phyloP scores from a whole-genome alignment of 73 alveolate species.

The Vitrella brassicaformis region DNA sequence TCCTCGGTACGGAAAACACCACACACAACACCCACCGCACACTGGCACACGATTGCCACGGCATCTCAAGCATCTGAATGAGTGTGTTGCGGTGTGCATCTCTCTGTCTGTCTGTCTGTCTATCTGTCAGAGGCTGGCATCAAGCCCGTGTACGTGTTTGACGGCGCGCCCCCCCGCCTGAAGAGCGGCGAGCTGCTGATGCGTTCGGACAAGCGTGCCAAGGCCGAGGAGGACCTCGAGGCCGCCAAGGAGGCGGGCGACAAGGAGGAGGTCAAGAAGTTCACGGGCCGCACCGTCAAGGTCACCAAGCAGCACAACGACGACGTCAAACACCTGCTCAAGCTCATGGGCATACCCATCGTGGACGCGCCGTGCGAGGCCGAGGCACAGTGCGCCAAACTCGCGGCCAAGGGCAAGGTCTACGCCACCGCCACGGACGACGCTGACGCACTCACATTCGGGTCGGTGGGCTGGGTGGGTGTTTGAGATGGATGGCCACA shows the following conservation, averaged over 20 bases:
- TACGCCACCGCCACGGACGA: constrained; percentile 85
- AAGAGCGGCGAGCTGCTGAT: constrained; percentile 46
- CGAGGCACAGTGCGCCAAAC: constrained; percentile 80
- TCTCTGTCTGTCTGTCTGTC: too few species aligned
- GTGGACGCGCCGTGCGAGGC: constrained; percentile 91
- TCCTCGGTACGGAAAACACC: constrained; percentile 27
- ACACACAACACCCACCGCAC: not conserved
- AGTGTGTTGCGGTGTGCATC: too few species aligned
- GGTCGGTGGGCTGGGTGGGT: constrained; percentile 65
- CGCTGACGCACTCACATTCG: constrained; percentile 85
- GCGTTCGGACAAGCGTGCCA: constrained; percentile 46
- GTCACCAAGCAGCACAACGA: constrained; percentile 56
- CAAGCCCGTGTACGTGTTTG: constrained; percentile 71
- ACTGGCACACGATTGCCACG: too few species aligned
- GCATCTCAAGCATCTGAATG: too few species aligned
- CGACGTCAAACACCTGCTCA: constrained; percentile 56
- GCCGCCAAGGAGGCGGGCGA: constrained; percentile 81
- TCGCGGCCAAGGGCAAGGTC: constrained; percentile 61
- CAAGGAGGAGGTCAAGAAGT: constrained; percentile 52
- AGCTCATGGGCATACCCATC: constrained; percentile 60
- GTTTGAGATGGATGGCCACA: too few species aligned
- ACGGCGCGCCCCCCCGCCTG: constrained; percentile 75
- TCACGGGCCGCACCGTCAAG: constrained; percentile 60
- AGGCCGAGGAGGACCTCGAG: constrained; percentile 51
- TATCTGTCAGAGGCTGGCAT: constrained; percentile 50